Evolutionary conservation across 2,329 filamentous ascomycete species (phyloP), one percentile per base, ranked within the genome.

Genomic region (Phaeosphaeria sp.): DNA sequence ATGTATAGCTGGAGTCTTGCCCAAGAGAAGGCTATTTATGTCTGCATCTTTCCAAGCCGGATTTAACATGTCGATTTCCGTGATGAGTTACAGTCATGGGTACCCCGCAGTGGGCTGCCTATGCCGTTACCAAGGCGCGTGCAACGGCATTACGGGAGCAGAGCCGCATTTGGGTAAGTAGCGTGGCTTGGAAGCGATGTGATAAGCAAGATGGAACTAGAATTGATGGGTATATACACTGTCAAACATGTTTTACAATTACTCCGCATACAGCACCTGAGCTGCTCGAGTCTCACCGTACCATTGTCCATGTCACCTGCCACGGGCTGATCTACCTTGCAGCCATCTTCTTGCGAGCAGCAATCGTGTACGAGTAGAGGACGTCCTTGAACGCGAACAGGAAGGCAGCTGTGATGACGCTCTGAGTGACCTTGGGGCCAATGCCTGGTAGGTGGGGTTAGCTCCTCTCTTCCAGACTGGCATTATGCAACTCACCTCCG

Each of bases 301-400:
- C n/a, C 17, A 17, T 21, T 6, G 17, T 21, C 23, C 23, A 22
- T 15, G 46, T 44, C 50, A n/a, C 36, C 21, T 17, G 1, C 17
- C 17, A 18, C 9, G n/a, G 9, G 17, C 6, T 20, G 13, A 10
- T 44, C 86, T 85, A 80, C 64, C 64, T 67, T 33, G 60, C 46
- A 39, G 75, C 73, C 49, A 78, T 57, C 63, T 72, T 72, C 68
- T 67, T 77, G 56, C 91, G 84, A 30, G 92, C 85, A 69, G 83
- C 86, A 50, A 94, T 80, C 0, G 89, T 93, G 78, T 90, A 87
- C 71, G 92, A 91, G 76, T 98, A 99, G 6, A 99, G 85, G 6
- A 92, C 91, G 75, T 99, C 95, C 84, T 99, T 99, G 83, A 99
- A 97, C 1, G 93, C 95, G 76, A 99, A 99, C 57, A 99, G 82